These are phyloP conservation scores for Torrubiellomyces zombiae DNA, from an alignment of 2,329 filamentous ascomycete genomes.

Conservation along the genomic window DNA sequence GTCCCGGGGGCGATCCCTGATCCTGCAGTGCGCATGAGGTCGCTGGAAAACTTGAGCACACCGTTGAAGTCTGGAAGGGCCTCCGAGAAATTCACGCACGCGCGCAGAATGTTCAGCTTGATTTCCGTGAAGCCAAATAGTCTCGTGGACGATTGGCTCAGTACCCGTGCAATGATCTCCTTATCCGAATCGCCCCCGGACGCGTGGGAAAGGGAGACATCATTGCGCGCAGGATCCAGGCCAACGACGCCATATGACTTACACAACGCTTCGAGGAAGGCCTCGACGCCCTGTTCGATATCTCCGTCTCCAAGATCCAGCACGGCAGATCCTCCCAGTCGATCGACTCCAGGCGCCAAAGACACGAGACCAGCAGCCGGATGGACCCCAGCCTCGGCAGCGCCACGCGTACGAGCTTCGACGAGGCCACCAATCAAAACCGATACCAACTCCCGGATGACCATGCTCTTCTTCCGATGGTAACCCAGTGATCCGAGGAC, in stretches of 20 bases:
- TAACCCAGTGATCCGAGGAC: slow-evolving; percentile 67
- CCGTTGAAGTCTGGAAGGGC: slow-evolving; percentile 83
- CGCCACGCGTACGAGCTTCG: slow-evolving; percentile 79
- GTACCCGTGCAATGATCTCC: slow-evolving; percentile 38
- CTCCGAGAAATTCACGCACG: slow-evolving; percentile 89
- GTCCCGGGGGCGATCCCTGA: slow-evolving; percentile 61
- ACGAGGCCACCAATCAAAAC: slow-evolving; percentile 72
- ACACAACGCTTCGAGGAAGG: slow-evolving; percentile 43
- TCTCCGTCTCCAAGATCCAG: slow-evolving; percentile 48
- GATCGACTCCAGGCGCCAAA: slow-evolving; percentile 38
- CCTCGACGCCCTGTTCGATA: slow-evolving; percentile 48
- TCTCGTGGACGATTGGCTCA: slow-evolving; percentile 38
- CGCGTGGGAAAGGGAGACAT: no score
- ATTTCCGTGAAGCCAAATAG: slow-evolving; percentile 62
- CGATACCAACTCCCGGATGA: slow-evolving; percentile 70
- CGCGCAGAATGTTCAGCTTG: slow-evolving; percentile 73
- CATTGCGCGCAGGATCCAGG: no score
- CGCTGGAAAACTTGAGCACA: slow-evolving; percentile 73
- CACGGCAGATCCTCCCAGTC: slow-evolving; percentile 32
- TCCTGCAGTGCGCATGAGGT: slow-evolving; percentile 68
- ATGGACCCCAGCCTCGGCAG: slow-evolving; percentile 91
- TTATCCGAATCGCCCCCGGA: slow-evolving; percentile 36
- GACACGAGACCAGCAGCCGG: slow-evolving; percentile 75
- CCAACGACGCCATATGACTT: slow-evolving; percentile 47
- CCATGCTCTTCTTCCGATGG: slow-evolving; percentile 78